Conservation (phyloP, 306 rosid species). For the Quercus parvula region DNA sequence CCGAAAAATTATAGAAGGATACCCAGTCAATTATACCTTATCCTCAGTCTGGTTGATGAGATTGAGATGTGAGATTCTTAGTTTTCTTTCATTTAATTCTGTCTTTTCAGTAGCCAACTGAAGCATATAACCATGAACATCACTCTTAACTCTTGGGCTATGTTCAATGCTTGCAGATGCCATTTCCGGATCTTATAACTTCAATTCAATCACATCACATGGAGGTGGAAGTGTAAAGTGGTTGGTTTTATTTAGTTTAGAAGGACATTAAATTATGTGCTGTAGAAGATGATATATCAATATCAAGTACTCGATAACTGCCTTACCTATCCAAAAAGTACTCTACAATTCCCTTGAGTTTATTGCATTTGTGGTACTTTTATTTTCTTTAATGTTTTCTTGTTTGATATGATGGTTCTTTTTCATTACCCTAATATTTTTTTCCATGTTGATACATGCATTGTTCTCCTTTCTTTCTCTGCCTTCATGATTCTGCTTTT, state of each 20-base stretch:
- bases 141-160: conserved; percentile 17
- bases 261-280: background rate
- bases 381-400: too few species aligned
- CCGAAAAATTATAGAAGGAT: background rate
- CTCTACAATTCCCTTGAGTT: too few species aligned
- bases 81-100: background rate
- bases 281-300: background rate
- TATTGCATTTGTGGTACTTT: too few species aligned
- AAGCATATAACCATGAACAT: background rate
- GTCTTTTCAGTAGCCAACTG: background rate
- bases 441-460: too few species aligned
- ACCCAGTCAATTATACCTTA: background rate
- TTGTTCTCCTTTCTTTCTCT: too few species aligned
- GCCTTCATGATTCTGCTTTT: too few species aligned
- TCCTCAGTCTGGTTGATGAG: background rate
- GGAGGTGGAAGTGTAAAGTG: conserved; percentile 1
- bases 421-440: too few species aligned
- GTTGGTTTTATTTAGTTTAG: conserved; percentile 8
- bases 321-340: too few species aligned
- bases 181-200: conserved; percentile 72
- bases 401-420: too few species aligned
- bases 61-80: background rate
- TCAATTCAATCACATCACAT: conserved; percentile 6
- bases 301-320: background rate
- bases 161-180: conserved; percentile 67